Base-by-base conservation (phyloP, 1,284 basidiomycete species). In the Rhodotorula sp. region DNA sequence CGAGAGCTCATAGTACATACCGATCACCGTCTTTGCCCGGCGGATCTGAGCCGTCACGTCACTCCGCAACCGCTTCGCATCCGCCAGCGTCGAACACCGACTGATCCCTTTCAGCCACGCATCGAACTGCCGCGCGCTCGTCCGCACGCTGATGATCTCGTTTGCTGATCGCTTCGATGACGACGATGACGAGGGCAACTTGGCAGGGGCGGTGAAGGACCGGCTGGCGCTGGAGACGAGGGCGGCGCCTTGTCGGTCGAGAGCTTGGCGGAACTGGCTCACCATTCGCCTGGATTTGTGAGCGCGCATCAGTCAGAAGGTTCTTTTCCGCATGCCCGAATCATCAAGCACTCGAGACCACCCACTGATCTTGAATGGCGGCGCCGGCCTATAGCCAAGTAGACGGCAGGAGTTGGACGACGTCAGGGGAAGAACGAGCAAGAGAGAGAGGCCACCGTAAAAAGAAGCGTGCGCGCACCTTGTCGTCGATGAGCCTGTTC, bases 401-500 rank as follows among this genome's bases (percentile, higher is more conserved):
- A 34, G 34, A 34, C 59, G 38, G 38, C 38, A 62, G 48, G 69
- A 70, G 31, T 59, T 14, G 26, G 47, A 7, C 21, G 8, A 21
- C 45, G 60, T 5, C 8, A 48, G 26, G 14, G 18, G 8, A 3
- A 7, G 19, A 14, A 6, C 19, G 5, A 4, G 10, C n/a, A n/a
- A 18, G 16, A 19, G 34, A 34, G 8, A 49, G 18, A 0, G 2
- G 47, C 7, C 1, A 19, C 21, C 8, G 38, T 43, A 10, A 12
- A 43, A 14, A 14, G 12, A 12, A 21, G 14, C 5, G 34, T 16
- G 26, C 5, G 3, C 89, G 80, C 81, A 91, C 91, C 81, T 92
- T 86, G 82, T 94, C 89, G 80, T 97, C 94, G 65, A 98, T 91
- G 60, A 88, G 86, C 66, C 88, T 85, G 82, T 98, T 98, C 93